Evolutionary conservation across 352 stramenopile species (phyloP).

Genomic region (Elongisporangium prolatum): DNA sequence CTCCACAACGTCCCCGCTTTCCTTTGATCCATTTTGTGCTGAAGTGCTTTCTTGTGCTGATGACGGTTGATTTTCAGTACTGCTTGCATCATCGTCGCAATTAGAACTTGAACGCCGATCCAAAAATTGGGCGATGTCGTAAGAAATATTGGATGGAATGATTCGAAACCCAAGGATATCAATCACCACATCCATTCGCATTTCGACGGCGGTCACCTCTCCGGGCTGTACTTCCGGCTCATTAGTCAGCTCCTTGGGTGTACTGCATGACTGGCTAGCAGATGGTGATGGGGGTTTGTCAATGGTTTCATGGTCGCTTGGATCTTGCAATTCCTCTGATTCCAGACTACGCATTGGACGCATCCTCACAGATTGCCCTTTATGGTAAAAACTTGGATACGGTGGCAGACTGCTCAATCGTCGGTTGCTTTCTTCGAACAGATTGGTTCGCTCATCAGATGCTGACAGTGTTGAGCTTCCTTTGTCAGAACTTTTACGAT

Average conservation of each 20-base stretch:
- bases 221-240: neutral
- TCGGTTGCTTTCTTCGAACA: neutral
- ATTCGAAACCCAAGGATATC: constrained; percentile 75
- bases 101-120: constrained; percentile 13
- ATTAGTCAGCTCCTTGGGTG: neutral
- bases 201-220: constrained; percentile 19
- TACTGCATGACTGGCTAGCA: neutral
- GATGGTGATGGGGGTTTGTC: neutral
- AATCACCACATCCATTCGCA: constrained; percentile 58
- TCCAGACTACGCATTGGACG: neutral
- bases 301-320: neutral
- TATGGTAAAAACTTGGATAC: neutral
- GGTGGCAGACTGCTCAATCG: neutral
- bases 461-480: neutral
- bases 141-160: constrained; percentile 81
- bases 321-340: neutral
- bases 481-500: neutral
- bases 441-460: neutral
- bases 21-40: neutral
- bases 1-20: neutral
- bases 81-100: constrained; percentile 4
- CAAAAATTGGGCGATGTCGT: constrained; percentile 70
- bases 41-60: neutral
- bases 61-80: neutral
- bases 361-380: neutral